These are phyloP conservation scores for Lactarius akahatsu DNA, from an alignment of 768 basidiomycete species.

Conservation along the genomic window DNA sequence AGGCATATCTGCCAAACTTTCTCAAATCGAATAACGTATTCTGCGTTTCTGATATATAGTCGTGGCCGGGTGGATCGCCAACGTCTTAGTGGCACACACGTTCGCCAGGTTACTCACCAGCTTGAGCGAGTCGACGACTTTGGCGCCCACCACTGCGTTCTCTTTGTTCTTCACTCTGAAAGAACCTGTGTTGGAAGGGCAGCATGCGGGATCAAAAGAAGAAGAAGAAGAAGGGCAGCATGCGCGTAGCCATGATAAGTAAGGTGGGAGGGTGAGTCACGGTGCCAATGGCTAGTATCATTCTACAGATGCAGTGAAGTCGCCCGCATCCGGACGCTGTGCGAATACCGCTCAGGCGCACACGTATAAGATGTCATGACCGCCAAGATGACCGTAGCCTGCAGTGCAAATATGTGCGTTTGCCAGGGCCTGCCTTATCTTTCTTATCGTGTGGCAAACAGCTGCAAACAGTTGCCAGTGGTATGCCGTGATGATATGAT, in stretches of 20 bases:
- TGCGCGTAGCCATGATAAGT: too few species aligned
- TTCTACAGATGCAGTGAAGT: background rate
- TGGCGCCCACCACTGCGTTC: constrained; percentile 45
- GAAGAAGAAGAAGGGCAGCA: too few species aligned
- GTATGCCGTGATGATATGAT: too few species aligned
- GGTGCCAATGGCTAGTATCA: background rate
- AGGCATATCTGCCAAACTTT: too few species aligned
- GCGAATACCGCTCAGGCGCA: background rate
- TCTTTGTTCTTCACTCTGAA: constrained; percentile 68
- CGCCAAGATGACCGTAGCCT: background rate
- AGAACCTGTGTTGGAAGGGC: too few species aligned
- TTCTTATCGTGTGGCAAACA: too few species aligned
- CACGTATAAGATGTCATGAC: background rate
- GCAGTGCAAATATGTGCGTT: background rate
- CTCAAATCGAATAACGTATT: too few species aligned
- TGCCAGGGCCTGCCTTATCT: too few species aligned
- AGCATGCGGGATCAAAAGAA: too few species aligned
- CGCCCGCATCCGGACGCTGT: background rate
- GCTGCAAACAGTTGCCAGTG: too few species aligned
- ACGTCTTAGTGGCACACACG: constrained; percentile 42
- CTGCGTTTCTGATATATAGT: too few species aligned
- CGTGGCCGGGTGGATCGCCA: constrained; percentile 38
- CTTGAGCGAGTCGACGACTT: constrained; percentile 65
- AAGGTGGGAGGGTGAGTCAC: too few species aligned
- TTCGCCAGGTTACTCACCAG: constrained; percentile 74